phyloP scores from a whole-genome alignment of 2,329 filamentous ascomycete species.

The Colletotrichum liriopes region DNA sequence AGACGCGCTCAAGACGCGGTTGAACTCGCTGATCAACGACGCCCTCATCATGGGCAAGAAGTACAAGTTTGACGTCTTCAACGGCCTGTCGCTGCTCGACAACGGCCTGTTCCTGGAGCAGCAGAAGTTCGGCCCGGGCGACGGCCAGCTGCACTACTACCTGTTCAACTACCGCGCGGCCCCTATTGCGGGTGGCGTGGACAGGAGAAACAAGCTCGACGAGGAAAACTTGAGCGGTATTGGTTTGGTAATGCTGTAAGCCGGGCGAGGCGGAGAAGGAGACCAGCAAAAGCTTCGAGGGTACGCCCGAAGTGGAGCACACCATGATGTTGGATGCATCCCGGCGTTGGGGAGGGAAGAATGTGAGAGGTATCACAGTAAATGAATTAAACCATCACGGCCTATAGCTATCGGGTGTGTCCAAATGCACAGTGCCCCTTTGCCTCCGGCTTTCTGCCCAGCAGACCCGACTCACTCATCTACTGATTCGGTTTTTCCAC shows the following conservation, averaged over 20 bases:
- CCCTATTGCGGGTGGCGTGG: conserved; percentile 87
- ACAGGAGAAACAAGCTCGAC: conserved; percentile 84
- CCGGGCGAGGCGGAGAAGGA: not conserved
- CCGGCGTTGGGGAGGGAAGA: conserved; percentile 18
- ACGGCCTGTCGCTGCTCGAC: conserved; percentile 93
- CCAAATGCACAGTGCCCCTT: not conserved
- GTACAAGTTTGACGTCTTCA: conserved; percentile 93
- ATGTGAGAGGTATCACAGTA: conserved; percentile 36
- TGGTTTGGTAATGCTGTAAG: conserved; percentile 83
- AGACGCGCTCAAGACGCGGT: conserved; percentile 79
- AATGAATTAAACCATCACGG: conserved; percentile 32
- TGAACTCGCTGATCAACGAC: conserved; percentile 87
- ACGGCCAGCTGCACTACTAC: conserved; percentile 97
- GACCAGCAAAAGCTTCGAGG: not conserved
- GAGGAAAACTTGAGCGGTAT: conserved; percentile 86
- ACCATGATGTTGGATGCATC: conserved; percentile 19
- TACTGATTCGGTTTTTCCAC: conserved; percentile 62
- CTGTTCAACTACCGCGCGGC: conserved; percentile 96
- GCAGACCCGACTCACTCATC: not conserved
- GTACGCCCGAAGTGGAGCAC: not conserved
- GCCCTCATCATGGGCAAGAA: conserved; percentile 90
- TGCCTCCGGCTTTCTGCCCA: not conserved
- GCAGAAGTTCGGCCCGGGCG: conserved; percentile 94
- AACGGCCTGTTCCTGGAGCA: conserved; percentile 94
- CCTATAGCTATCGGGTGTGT: not conserved